phyloP scores from a whole-genome alignment of 2,329 filamentous ascomycete genomes.

The Cryoendolithus antarcticus region DNA sequence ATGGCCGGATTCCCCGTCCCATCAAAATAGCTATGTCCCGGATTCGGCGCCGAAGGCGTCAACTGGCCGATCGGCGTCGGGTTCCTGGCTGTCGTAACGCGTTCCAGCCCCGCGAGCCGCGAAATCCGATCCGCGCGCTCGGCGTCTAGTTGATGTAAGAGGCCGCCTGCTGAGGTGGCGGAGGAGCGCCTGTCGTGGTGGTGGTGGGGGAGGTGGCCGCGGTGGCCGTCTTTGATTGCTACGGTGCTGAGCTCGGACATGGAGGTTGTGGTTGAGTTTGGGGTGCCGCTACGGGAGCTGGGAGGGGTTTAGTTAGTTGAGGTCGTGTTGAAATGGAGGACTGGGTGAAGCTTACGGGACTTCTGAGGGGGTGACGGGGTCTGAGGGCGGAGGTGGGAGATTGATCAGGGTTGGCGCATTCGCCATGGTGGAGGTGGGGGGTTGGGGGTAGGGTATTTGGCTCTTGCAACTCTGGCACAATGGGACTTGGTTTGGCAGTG shows the following conservation, averaged over 20 bases:
- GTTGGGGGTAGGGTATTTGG: too few species aligned
- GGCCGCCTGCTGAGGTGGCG: constrained; percentile 25
- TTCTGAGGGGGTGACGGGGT: constrained; percentile 76
- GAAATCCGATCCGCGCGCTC: constrained; percentile 93
- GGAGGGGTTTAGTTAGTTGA: constrained; percentile 1
- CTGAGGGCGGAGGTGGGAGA: constrained; percentile 68
- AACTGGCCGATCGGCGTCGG: constrained; percentile 27
- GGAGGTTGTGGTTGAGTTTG: constrained; percentile 83
- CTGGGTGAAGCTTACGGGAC: constrained; percentile 53
- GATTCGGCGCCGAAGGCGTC: constrained; percentile 34
- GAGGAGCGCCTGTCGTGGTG: constrained; percentile 38
- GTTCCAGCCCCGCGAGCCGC: constrained; percentile 80
- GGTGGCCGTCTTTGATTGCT: constrained; percentile 92
- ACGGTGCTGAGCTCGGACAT: constrained; percentile 85
- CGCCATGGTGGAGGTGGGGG: constrained; percentile 16
- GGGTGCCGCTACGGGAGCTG: constrained; percentile 57
- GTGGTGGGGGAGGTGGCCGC: constrained; percentile 58
- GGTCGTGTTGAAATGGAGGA: too few species aligned
- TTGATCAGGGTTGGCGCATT: constrained; percentile 62
- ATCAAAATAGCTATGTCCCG: constrained; percentile 64
- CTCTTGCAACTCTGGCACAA: too few species aligned
- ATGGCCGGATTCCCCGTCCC: constrained; percentile 53
- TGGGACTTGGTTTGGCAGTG: too few species aligned
- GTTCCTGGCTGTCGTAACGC: constrained; percentile 62
- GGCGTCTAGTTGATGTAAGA: constrained; percentile 57